These are phyloP conservation scores for Barnettozyma botsteinii DNA, from an alignment of 805 yeast genomes.

Conservation along the genomic window DNA sequence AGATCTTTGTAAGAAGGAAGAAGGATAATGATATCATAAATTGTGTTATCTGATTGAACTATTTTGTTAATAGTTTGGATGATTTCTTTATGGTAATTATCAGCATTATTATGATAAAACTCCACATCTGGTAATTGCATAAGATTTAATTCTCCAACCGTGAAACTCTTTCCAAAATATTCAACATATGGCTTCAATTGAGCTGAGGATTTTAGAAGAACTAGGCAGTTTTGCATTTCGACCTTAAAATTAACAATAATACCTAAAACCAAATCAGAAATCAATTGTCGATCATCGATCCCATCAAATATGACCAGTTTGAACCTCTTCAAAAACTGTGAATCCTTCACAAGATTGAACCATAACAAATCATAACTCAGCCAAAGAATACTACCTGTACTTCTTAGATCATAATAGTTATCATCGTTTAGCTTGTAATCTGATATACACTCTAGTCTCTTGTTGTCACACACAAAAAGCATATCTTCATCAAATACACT, in stretches of 20 bases:
- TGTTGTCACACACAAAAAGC: constrained; percentile 4
- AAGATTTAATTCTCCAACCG: not conserved
- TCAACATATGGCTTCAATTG: not conserved
- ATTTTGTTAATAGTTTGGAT: constrained; percentile 39
- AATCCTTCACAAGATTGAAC: not conserved
- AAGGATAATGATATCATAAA: constrained; percentile 1
- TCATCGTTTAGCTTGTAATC: not conserved
- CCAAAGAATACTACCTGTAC: constrained; percentile 1
- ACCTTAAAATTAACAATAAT: constrained; percentile 1
- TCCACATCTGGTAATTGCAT: constrained; percentile 72
- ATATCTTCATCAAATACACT: constrained; percentile 2
- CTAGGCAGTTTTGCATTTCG: not conserved
- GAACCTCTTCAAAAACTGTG: not conserved
- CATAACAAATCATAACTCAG: constrained; percentile 4
- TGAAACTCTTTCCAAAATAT: not conserved
- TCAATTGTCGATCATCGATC: not conserved
- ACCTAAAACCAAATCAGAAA: constrained; percentile 4
- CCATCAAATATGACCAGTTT: constrained; percentile 5
- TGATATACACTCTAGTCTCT: constrained; percentile 1
- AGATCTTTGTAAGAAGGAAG: not conserved
- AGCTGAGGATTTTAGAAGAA: not conserved
- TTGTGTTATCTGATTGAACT: not conserved
- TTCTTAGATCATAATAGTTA: not conserved
- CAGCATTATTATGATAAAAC: constrained; percentile 93
- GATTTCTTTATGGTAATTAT: constrained; percentile 87